Base-by-base conservation (phyloP, 345 rosid species). In the Boechera retrofracta region DNA sequence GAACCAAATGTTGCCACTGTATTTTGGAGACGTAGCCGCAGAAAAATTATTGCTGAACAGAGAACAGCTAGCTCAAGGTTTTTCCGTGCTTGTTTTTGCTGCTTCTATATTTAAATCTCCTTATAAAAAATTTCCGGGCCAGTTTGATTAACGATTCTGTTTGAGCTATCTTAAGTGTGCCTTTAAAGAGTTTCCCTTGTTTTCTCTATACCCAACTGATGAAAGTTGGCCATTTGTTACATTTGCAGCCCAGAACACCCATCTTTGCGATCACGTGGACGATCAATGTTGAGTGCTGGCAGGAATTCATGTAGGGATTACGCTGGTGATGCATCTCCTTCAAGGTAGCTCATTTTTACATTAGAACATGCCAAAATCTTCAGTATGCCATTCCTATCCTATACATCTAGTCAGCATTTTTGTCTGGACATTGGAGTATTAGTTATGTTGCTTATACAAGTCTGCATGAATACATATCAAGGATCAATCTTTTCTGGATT, bases 21-120 rank as follows among this genome's bases (percentile, higher is more conserved):
- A 55, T 90, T 94, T 79, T 87, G 98, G 95, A 82, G 96, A 54
- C 94, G 94, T 75, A 87, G 96, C 83, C 86, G 98, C 85, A 86
- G 87, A 84, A 96, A 91, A 88, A 95, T 87, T 73, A 90, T 93
- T 84, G 91, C 91, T 36, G 98, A 96, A 79, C 98, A 89, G 81
- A 85, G 97, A 82, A 96, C 98, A 73, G 95, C 97, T 71, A 96
- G 97, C 86, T 96, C 99, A 72, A 93, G 99, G 97, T 93, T 83
- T 72, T 64, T 58, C 60, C 41, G 44, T 76, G 69, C 77, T 74
- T 73, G 69, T 75, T 77, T 36, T 42, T 41, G 48, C 24, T 67
- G 58, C 58, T 11, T 31, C 11, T 64, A n/a, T 64, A 77, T 7
- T 9, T 41, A 31, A 51, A 8, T 33, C 11, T 62, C 41, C 39